A percentile compares a stretch with the other conserved stretches of the same genome.
phyloP scores from a whole-genome alignment of 306 rosid genomes.

The Lagenaria siceraria region DNA sequence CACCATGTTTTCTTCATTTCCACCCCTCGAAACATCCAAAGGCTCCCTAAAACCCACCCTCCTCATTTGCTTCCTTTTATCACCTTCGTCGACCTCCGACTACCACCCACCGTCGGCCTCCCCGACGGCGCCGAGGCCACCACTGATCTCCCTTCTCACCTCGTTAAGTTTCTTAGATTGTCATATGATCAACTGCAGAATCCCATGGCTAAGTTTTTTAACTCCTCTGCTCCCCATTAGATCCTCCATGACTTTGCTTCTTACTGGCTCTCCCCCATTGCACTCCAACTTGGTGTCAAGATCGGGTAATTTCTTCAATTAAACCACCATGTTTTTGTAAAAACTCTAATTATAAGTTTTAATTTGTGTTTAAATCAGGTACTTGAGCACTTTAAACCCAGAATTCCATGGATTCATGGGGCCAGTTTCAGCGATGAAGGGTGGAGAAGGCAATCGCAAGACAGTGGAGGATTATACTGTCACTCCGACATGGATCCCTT shows the following conservation, averaged over 20 bases:
- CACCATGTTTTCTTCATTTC: conserved; percentile 29
- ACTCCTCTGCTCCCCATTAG: conserved; percentile 32
- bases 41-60: conserved; percentile 21
- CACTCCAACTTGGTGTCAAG: conserved; percentile 1
- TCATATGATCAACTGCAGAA: conserved; percentile 35
- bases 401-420: not conserved
- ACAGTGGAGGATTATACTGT: conserved; percentile 1
- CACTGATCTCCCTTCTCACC: conserved; percentile 25
- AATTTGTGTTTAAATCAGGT: not conserved
- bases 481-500: conserved; percentile 18
- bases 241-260: conserved; percentile 34
- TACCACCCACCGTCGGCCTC: conserved; percentile 11
- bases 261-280: conserved; percentile 11
- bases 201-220: conserved; percentile 15
- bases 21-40: conserved; percentile 34
- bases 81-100: conserved; percentile 5
- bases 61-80: conserved; percentile 7
- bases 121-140: conserved; percentile 36
- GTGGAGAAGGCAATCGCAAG: not conserved
- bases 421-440: not conserved
- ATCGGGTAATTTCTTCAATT: conserved; percentile 1
- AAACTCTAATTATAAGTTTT: too few relatives aligned
- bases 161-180: conserved; percentile 23
- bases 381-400: not conserved
- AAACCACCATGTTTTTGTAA: too few relatives aligned